Percentiles rank a stretch among this genome's conserved stretches.
Evolutionary conservation across 1,284 basidiomycete species (phyloP).

Genomic region (Melampsora americana): DNA sequence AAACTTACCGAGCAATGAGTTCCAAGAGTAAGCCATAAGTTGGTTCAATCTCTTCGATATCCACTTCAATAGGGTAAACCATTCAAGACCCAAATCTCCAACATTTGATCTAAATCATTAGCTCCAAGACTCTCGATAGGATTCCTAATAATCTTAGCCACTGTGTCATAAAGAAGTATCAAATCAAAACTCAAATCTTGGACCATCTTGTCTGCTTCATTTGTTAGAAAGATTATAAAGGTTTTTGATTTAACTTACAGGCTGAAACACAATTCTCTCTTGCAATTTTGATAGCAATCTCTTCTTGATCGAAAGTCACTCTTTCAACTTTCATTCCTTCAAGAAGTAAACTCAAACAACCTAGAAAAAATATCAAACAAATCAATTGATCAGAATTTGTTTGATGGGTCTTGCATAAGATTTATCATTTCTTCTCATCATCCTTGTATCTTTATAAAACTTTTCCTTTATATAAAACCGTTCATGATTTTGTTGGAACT

Average conservation of each 20-base stretch:
- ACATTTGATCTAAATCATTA: constrained; percentile 31
- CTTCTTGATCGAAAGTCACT: too few species aligned
- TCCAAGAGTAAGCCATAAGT: constrained; percentile 35
- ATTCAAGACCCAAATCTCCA: constrained; percentile 28
- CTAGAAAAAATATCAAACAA: not conserved
- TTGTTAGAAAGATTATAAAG: not conserved
- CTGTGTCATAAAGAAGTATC: not conserved
- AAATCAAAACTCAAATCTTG: not conserved
- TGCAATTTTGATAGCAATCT: constrained; percentile 26
- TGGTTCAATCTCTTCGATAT: constrained; percentile 36
- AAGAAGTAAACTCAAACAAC: constrained; percentile 13
- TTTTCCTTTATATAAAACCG: too few species aligned
- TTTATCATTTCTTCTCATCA: too few species aligned
- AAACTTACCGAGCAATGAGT: constrained; percentile 30
- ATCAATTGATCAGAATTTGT: not conserved
- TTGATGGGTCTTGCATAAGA: not conserved
- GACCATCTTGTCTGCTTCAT: not conserved
- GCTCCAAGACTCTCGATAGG: constrained; percentile 7
- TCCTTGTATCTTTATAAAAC: too few species aligned
- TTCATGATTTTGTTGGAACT: not conserved
- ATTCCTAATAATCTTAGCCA: constrained; percentile 37
- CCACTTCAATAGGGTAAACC: constrained; percentile 37
- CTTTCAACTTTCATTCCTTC: constrained; percentile 7
- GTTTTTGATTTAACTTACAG: constrained; percentile 1
- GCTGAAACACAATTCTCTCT: constrained; percentile 38